Evolutionary conservation across 1,284 basidiomycete species (phyloP), one percentile per base, ranked within the genome.

Genomic region (Leucoagaricus sp.): DNA sequence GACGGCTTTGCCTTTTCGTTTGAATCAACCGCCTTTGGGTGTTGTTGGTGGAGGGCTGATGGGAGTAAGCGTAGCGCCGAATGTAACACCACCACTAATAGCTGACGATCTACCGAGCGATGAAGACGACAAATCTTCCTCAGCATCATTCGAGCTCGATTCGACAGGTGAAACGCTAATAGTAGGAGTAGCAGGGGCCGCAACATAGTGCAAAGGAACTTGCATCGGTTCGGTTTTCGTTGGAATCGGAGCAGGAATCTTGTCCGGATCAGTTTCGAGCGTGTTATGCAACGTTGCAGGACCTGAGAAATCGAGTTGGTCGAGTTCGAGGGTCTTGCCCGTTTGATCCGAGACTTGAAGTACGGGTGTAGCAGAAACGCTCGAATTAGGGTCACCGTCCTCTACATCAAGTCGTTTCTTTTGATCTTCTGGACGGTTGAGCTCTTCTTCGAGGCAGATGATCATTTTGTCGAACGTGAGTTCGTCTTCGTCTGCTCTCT

Each of bases 391-490:
- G 10, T 58, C 66, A 4, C 64, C 68, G 19, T 80, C 79, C 15
- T 74, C 74, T 2, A 72, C 72, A 38, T 81, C 72, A 25, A 88
- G 62, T 17, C 82, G 74, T 64, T 84, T 84, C 75, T 86, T 89
- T 75, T 96, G 87, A 40, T 80, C 83, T 21, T 74, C 72, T 0
- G 91, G 86, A 53, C 90, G 81, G 52, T 82, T 82, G 4, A 96
- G 79, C 69, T 94, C 92, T 19, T 78, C 79, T 71, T 98, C 95
- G 19, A 93, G 78, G 65, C 89, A 93, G 58, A 80, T 79, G 17
- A 96, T 86, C 0, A 85, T 82, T 72, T 99, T 87, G 44, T 91
- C 86, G 26, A 91, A 73, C 0, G 87, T 90, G 42, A 99, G 74
- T 64, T 92, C 87, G 60, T 89, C 94, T 47, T 53, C 50, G 3